Percentiles rank a stretch among this genome's conserved stretches.
These are phyloP conservation scores for Neoarthrinium moseri DNA, from an alignment of 2,329 filamentous ascomycete genomes.

Conservation along the genomic window DNA sequence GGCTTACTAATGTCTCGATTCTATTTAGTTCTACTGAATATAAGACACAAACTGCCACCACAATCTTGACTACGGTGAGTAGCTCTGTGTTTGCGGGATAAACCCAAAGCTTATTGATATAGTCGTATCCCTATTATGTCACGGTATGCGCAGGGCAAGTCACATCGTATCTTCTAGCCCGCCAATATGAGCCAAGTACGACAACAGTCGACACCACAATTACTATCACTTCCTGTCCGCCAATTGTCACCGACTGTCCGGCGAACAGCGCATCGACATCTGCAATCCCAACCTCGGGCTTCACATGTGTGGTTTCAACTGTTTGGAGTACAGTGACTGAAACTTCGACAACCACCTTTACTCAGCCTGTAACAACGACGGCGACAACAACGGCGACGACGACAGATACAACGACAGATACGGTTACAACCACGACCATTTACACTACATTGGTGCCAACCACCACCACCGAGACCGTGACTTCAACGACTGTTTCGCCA, in stretches of 20 bases:
- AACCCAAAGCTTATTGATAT: too few relatives aligned
- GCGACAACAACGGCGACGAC: constrained; percentile 2
- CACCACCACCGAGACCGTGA: constrained; percentile 6
- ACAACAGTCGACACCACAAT: too few relatives aligned
- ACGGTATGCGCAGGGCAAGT: constrained; percentile 5
- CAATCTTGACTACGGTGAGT: constrained; percentile 8
- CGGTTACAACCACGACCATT: constrained; percentile 10
- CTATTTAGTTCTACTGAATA: constrained; percentile 1
- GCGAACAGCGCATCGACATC: too few relatives aligned
- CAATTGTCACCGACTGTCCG: not conserved
- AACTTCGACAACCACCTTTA: constrained; percentile 11
- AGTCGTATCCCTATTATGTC: constrained; percentile 7
- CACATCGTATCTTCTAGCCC: not conserved
- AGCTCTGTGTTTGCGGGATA: too few relatives aligned
- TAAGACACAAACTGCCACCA: constrained; percentile 8
- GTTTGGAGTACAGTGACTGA: constrained; percentile 8
- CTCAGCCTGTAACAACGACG: constrained; percentile 6
- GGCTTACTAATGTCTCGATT: too few relatives aligned
- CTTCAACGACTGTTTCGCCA: not conserved
- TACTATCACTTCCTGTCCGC: too few relatives aligned
- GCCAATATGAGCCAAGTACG: too few relatives aligned
- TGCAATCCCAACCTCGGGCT: constrained; percentile 1
- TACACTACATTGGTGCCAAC: constrained; percentile 8
- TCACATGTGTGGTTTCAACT: constrained; percentile 7
- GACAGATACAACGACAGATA: constrained; percentile 15